A percentile compares a stretch with the other conserved stretches of the same genome.
Evolutionary conservation across 2,329 filamentous ascomycete species (phyloP).

Genomic region (Lachnellula hyalina): DNA sequence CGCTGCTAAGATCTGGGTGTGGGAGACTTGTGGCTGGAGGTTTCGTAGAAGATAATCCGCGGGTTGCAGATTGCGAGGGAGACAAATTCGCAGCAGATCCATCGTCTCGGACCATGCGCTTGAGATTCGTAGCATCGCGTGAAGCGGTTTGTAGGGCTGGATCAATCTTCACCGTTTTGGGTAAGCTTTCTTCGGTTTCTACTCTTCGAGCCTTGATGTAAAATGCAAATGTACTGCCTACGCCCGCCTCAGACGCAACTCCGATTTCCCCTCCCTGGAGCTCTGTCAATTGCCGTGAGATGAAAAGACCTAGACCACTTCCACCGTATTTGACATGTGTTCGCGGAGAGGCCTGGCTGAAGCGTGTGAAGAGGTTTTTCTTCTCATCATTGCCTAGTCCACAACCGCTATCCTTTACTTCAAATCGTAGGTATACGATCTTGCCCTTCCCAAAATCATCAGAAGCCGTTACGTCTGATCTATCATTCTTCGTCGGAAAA

Average conservation of each 20-base stretch:
- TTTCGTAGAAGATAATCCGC: not conserved
- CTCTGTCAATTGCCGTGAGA: conserved; percentile 71
- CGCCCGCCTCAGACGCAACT: conserved; percentile 59
- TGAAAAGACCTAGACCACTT: conserved; percentile 72
- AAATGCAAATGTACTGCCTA: conserved; percentile 70
- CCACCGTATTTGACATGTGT: conserved; percentile 78
- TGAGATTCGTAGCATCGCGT: conserved; percentile 9
- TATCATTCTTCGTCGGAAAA: conserved; percentile 51
- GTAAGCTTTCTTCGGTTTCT: conserved; percentile 26
- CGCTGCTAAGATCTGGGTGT: conserved; percentile 41
- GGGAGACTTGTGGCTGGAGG: not conserved
- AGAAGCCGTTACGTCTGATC: conserved; percentile 31
- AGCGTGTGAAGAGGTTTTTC: conserved; percentile 71
- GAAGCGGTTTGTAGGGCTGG: conserved; percentile 52
- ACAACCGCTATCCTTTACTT: conserved; percentile 71
- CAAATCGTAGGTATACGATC: conserved; percentile 64
- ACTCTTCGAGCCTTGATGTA: conserved; percentile 42
- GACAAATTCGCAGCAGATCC: not conserved
- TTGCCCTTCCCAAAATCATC: conserved; percentile 68
- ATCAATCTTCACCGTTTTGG: conserved; percentile 51
- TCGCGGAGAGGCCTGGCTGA: conserved; percentile 69
- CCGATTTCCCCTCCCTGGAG: conserved; percentile 71
- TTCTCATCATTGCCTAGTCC: conserved; percentile 66
- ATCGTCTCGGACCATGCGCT: conserved; percentile 2
- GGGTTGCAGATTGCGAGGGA: not conserved